phyloP scores from a whole-genome alignment of 176 grass and related monocot genomes.

The Ensete glaucum region DNA sequence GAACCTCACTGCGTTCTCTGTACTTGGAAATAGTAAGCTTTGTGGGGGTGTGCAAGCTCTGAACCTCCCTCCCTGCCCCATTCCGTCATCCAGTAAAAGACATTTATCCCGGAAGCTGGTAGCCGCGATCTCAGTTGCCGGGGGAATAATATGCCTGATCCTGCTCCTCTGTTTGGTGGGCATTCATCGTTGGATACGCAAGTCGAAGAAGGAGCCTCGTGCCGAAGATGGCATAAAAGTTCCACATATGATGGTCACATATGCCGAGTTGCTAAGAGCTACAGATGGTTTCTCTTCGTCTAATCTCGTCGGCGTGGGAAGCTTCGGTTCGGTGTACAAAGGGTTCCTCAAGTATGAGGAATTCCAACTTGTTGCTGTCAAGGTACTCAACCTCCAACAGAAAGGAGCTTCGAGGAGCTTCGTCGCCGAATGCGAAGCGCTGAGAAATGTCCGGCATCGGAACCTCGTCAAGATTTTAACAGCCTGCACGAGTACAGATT shows the following conservation, averaged over 20 bases:
- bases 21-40: conserved; percentile 34
- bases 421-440: conserved; percentile 33
- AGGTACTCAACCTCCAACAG: conserved; percentile 37
- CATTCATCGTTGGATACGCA: background rate
- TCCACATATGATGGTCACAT: conserved; percentile 22
- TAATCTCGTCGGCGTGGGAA: conserved; percentile 30
- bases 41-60: conserved; percentile 18
- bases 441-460: conserved; percentile 31
- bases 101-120: background rate
- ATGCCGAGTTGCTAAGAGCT: conserved; percentile 30
- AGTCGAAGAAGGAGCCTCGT: background rate
- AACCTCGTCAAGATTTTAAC: conserved; percentile 43
- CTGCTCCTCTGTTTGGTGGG: conserved; percentile 14
- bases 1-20: background rate
- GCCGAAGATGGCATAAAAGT: background rate
- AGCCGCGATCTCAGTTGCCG: background rate
- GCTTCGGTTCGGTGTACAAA: conserved; percentile 44
- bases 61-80: conserved; percentile 6
- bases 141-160: conserved; percentile 9
- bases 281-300: conserved; percentile 27
- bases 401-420: conserved; percentile 34
- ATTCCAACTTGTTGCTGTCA: conserved; percentile 24
- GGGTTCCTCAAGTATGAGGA: conserved; percentile 15
- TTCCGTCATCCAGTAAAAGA: background rate
- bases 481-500: conserved; percentile 32